These are phyloP conservation scores for Monilinia vaccinii-corymbosi DNA, from an alignment of 2,329 filamentous ascomycete species.

Conservation along the genomic window DNA sequence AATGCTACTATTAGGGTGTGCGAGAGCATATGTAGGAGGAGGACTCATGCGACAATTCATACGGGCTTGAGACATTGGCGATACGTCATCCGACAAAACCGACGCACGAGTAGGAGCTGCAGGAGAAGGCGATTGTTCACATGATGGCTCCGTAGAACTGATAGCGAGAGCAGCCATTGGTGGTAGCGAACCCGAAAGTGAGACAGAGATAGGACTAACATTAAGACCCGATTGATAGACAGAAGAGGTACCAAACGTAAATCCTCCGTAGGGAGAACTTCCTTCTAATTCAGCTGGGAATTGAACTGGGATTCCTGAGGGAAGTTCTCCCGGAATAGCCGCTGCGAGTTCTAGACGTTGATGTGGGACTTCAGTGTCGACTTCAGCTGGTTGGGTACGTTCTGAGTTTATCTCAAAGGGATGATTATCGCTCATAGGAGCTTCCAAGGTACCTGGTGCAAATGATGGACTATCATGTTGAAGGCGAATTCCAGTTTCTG, in stretches of 20 bases:
- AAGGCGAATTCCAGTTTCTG: background rate
- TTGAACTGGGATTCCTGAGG: background rate
- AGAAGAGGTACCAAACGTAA: background rate
- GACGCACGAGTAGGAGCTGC: background rate
- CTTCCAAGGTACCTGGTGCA: slow-evolving; percentile 35
- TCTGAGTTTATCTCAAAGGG: slow-evolving; percentile 27
- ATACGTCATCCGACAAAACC: background rate
- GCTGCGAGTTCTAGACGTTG: slow-evolving; percentile 22
- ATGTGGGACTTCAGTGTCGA: slow-evolving; percentile 20
- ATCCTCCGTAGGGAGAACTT: too few species aligned
- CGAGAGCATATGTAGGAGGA: background rate
- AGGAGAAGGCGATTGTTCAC: background rate
- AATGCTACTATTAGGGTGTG: background rate
- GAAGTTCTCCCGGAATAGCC: slow-evolving; percentile 14
- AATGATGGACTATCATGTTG: slow-evolving; percentile 36
- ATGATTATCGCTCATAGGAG: slow-evolving; percentile 30
- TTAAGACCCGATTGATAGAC: background rate
- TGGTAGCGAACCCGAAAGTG: background rate
- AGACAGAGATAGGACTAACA: background rate
- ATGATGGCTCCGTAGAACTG: background rate
- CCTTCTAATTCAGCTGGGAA: background rate
- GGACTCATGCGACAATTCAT: background rate
- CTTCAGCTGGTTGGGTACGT: slow-evolving; percentile 38
- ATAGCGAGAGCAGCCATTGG: background rate
- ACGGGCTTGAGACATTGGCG: background rate